phyloP scores from a whole-genome alignment of 2,329 filamentous ascomycete species.

The Colletotrichum ledebouriae region DNA sequence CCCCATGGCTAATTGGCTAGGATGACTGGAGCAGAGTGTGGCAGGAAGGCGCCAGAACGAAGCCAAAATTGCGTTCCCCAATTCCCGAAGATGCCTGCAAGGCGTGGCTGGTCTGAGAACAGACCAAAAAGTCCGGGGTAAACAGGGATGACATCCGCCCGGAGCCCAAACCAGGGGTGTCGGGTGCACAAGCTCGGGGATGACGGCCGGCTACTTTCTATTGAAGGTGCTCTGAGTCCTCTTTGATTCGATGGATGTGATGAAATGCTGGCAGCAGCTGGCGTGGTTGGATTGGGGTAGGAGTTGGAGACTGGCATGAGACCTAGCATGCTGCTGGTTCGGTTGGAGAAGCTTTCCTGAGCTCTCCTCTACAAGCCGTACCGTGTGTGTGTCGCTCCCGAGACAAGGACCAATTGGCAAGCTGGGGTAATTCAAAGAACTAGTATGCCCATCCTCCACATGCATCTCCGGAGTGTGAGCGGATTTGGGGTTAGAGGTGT shows the following conservation, averaged over 20 bases:
- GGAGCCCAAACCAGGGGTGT: constrained; percentile 36
- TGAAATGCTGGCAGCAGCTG: background rate
- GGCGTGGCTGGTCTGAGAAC: constrained; percentile 37
- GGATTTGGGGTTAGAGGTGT: constrained; percentile 16
- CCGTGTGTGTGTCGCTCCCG: constrained; percentile 24
- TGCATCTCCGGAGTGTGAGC: constrained; percentile 16
- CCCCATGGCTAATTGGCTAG: constrained; percentile 10
- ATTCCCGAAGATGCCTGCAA: constrained; percentile 39
- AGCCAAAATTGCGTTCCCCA: constrained; percentile 34
- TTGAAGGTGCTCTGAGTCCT: constrained; percentile 9
- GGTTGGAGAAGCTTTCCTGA: constrained; percentile 23
- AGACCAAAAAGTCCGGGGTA: constrained; percentile 42
- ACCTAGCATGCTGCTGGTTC: constrained; percentile 11
- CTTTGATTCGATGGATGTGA: constrained; percentile 9
- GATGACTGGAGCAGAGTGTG: constrained; percentile 15
- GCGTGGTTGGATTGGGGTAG: constrained; percentile 18
- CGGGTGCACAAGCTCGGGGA: constrained; percentile 36
- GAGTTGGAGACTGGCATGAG: constrained; percentile 31
- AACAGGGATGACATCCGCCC: constrained; percentile 33
- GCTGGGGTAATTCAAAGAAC: constrained; percentile 17
- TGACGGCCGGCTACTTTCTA: constrained; percentile 23
- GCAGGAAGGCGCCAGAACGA: constrained; percentile 18
- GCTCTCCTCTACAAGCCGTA: constrained; percentile 18
- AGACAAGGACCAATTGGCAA: constrained; percentile 15
- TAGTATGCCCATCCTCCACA: constrained; percentile 4